A percentile compares a stretch with the other conserved stretches of the same genome.
These are phyloP conservation scores for Starmerella apis DNA, from an alignment of 805 yeast species.

Conservation along the genomic window DNA sequence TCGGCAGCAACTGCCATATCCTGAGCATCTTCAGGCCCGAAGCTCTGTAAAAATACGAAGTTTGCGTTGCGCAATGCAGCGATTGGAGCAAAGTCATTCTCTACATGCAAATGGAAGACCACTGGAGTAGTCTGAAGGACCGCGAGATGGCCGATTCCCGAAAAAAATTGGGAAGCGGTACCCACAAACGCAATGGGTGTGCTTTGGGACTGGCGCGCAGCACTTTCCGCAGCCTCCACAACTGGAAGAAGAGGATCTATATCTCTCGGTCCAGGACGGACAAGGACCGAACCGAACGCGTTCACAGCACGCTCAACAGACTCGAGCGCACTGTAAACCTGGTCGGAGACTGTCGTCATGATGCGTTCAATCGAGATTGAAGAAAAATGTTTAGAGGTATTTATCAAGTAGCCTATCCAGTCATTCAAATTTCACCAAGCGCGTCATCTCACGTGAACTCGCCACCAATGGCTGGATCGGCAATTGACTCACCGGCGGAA, in stretches of 20 bases:
- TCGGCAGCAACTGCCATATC: slow-evolving; percentile 50
- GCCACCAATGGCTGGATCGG: slow-evolving; percentile 4
- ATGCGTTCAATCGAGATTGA: neutral
- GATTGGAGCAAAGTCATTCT: slow-evolving; percentile 54
- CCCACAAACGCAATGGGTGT: slow-evolving; percentile 18
- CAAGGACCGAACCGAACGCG: slow-evolving; percentile 15
- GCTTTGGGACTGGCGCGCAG: neutral
- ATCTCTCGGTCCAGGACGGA: slow-evolving; percentile 8
- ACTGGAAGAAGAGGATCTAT: slow-evolving; percentile 19
- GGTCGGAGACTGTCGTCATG: slow-evolving; percentile 7
- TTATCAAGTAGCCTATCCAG: neutral
- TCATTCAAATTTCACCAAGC: neutral
- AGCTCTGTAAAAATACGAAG: slow-evolving; percentile 58
- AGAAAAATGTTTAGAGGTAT: neutral
- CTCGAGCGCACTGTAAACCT: slow-evolving; percentile 15
- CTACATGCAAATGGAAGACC: slow-evolving; percentile 24
- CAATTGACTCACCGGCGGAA: neutral
- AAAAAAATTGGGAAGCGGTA: slow-evolving; percentile 19
- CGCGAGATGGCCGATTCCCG: slow-evolving; percentile 22
- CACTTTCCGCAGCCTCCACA: slow-evolving; percentile 15
- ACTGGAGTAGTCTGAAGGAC: slow-evolving; percentile 17
- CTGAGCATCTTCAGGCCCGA: slow-evolving; percentile 43
- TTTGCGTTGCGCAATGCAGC: slow-evolving; percentile 66
- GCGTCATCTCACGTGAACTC: slow-evolving; percentile 8
- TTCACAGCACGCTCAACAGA: slow-evolving; percentile 18